Base-by-base conservation (phyloP, 2,329 filamentous ascomycete genomes). In the Talaromyces albobiverticillius region DNA sequence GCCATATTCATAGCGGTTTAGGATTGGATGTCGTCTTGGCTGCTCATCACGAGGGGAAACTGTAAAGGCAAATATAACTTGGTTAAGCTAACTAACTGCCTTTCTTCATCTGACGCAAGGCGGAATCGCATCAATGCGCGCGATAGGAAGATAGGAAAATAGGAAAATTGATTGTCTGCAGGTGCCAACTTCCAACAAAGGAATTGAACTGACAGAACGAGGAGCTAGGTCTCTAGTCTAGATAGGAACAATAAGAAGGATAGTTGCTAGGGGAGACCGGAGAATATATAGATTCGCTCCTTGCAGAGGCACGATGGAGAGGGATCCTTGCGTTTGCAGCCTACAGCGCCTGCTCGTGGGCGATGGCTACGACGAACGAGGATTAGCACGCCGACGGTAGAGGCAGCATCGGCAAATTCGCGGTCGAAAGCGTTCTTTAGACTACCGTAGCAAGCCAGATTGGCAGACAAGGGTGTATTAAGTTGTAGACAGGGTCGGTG, bases 181-280 rank as follows among this genome's bases (percentile, higher is more conserved):
- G 51, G 48, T 41, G 40, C 48, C 53, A 52, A 43, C 42, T 41
- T 26, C 31, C 41, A 46, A 31, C 9, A 43, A 36, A 47, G 36
- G 16, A 32, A 13, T 16, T 40, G 10, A 14, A 13, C 2, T 14
- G 22, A 32, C 22, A 25, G 47, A 55, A 51, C 53, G 53, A 48
- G 43, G 53, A 46, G 46, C 23, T n/a, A 2, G 32, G 10, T 32
- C n/a, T 22, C 9, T 9, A 22, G n/a, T 4, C 36, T 40, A 20
- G 36, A 40, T 40, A 40, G 18, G 36, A 40, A 40, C 36, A 40
- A 20, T 22, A 40, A 10, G 31, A 18, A 54, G 54, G 49, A 50
- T 55, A 52, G 54, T 52, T 51, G 53, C 53, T 46, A 46, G 34
- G 53, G 53, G 53, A 55, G 25, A 55, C 53, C 53, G 53, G 53